These are phyloP conservation scores for Orbilia blumenaviensis DNA, from an alignment of 2,329 filamentous ascomycete genomes.

Conservation along the genomic window DNA sequence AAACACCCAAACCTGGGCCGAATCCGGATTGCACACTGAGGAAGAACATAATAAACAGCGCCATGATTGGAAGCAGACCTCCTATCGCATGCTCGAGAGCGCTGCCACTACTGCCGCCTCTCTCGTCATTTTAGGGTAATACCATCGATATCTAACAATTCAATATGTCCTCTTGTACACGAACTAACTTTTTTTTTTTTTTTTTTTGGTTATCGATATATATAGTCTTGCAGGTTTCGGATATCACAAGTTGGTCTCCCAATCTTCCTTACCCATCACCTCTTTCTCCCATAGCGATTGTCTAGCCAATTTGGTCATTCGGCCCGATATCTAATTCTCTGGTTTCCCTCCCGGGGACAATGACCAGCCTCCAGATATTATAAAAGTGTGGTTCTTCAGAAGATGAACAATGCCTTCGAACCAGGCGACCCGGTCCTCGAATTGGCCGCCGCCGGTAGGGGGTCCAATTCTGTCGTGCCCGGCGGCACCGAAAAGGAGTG, in stretches of 20 bases:
- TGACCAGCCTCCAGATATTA: conserved; percentile 69
- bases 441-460: conserved; percentile 69
- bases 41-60: neutral
- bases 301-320: neutral
- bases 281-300: neutral
- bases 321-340: conserved; percentile 43
- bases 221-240: conserved; percentile 71
- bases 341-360: conserved; percentile 60
- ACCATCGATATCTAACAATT: no score
- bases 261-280: neutral
- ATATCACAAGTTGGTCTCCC: conserved; percentile 71
- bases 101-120: conserved; percentile 80
- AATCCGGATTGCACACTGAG: conserved; percentile 22
- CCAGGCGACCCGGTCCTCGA: conserved; percentile 90
- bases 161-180: no score
- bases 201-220: no score
- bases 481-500: conserved; percentile 57
- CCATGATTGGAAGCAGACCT: conserved; percentile 57
- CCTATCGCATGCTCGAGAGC: conserved; percentile 74
- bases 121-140: conserved; percentile 74
- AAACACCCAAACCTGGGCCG: conserved; percentile 55
- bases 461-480: conserved; percentile 26
- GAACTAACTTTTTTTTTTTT: neutral
- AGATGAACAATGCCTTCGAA: conserved; percentile 90
- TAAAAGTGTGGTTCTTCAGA: conserved; percentile 87